Evolutionary conservation across 2,329 filamentous ascomycete genomes (phyloP), one percentile per base, ranked within the genome.

Genomic region (Bipolaris victoriae): DNA sequence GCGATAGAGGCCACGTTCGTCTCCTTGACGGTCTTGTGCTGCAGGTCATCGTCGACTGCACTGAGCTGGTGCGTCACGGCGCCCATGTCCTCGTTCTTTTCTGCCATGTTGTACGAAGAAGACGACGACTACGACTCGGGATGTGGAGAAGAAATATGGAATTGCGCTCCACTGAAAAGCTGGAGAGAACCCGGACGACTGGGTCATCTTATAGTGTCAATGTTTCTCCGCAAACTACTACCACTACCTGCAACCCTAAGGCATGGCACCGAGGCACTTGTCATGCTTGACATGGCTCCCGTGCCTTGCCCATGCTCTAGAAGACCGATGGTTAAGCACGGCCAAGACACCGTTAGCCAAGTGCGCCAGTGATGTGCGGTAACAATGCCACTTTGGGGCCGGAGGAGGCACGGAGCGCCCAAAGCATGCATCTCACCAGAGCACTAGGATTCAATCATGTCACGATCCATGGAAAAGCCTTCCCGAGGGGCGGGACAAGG

Each of bases 1-100:
- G 67, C 70, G 9, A 74, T 69, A 1, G 70, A 72, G 31, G 68
- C 71, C 24, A 72, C 69, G 58, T 64, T 65, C 24, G 64, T 61
- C 61, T 73, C 69, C 36, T 67, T 66, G 44, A 73, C 61, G 49
- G 65, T 54, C 7, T 45, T 59, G 11, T 58, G 57, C 55, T 67
- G 47, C 46, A 66, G 31, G 46, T 65, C 64, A 45, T 71, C 66
- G 33, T 72, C 66, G 22, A 61, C 52, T 26, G 43, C 46, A 47
- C 66, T 72, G 45, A 66, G 10, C n/a, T 66, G 68, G 31, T 70
- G 67, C 29, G 65, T 70, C 10, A 66, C 57, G 50, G 63, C 49
- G 46, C 65, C 62, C 55, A 66, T 60, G 22, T 59, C 54, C 6
- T 68, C 62, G 15, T 64, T 65, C 49, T 63, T 62, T 35, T 68